A percentile compares a stretch with the other conserved stretches of the same genome.
Evolutionary conservation across 768 basidiomycete genomes (phyloP).

Genomic region (Boletus barrowsii): DNA sequence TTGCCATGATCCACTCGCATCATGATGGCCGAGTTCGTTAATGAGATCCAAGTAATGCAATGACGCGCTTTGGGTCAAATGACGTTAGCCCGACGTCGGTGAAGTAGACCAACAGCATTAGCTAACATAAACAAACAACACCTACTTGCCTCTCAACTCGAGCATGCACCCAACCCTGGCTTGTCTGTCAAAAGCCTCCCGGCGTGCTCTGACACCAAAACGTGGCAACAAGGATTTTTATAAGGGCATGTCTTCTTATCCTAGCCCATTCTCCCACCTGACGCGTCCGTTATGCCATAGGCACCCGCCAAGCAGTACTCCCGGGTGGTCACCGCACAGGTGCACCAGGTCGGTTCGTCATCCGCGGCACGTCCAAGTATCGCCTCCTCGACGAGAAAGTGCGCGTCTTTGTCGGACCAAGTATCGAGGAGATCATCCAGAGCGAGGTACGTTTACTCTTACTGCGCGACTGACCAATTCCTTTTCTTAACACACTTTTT

Average conservation of each 20-base stretch:
- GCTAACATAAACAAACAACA: not conserved
- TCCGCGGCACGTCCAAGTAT: slow-evolving; percentile 77
- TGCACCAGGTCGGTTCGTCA: slow-evolving; percentile 82
- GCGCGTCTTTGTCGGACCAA: slow-evolving; percentile 80
- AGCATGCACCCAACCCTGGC: slow-evolving; percentile 66
- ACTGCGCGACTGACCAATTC: not conserved
- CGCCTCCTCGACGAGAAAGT: slow-evolving; percentile 80
- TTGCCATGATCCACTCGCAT: too few species aligned
- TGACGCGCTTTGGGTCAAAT: too few species aligned
- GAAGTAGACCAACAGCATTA: too few species aligned
- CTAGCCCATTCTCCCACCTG: not conserved
- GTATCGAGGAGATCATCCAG: slow-evolving; percentile 54
- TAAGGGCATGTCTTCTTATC: slow-evolving; percentile 61
- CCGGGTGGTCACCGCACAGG: slow-evolving; percentile 86
- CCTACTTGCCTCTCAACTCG: not conserved
- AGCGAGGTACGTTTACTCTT: slow-evolving; percentile 47
- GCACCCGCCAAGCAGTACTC: slow-evolving; percentile 78
- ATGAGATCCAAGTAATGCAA: too few species aligned
- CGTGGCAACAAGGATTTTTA: slow-evolving; percentile 94
- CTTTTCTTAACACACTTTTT: not conserved
- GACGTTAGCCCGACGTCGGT: too few species aligned
- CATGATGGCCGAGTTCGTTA: too few species aligned
- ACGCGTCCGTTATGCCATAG: slow-evolving; percentile 34
- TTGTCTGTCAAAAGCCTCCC: slow-evolving; percentile 79
- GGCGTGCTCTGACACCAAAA: slow-evolving; percentile 80